Evolutionary conservation across 331 rosid species (phyloP), one percentile per base, ranked within the genome.

Genomic region (Stylosanthes scabra): DNA sequence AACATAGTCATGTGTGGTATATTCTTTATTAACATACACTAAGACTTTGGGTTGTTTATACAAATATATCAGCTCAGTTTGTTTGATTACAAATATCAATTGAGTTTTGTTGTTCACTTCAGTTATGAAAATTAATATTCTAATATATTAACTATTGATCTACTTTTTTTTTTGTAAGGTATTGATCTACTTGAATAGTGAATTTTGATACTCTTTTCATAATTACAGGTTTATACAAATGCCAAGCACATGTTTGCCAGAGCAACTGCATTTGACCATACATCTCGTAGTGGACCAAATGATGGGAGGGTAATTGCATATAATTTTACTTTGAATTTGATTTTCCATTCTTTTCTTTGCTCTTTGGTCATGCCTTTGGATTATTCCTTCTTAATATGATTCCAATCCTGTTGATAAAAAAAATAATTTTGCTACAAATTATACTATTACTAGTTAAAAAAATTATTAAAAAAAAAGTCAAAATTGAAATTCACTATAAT

Each of bases 271-370:
- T 94, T 94, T 80, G 89, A 88, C 70, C 66, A 2, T 8, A 52
- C 87, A 34, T 77, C 89, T 27, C 89, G 95, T 34, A 66, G n/a
- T 9, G 95, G 95, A 63, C 96, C 93, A 67, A 89, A 91, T 75
- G 85, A 91, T 79, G 78, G 88, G 72, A 83, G 88, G 88, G 98
- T 89, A 82, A 41, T 77, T 13, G 65, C 74, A 29, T 15, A 6
- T 49, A 64, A 66, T 58, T 66, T 78, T 73, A 16, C 40, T 3
- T 2, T 10, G 12, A 39, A 51, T 34, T 67, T 46, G 25, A 6
- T 46, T 56, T 16, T 44, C 37, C 50, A 41, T 59, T 8, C 15
- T 55, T 13, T 64, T 49, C 10, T 16, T 64, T 47, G 25, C 20
- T 12, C 40, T 67, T 46, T 56, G 66, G 15, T 45, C 57, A 45